Base-by-base conservation (phyloP, 2,329 filamentous ascomycete species). In the Cladosporium sp. region DNA sequence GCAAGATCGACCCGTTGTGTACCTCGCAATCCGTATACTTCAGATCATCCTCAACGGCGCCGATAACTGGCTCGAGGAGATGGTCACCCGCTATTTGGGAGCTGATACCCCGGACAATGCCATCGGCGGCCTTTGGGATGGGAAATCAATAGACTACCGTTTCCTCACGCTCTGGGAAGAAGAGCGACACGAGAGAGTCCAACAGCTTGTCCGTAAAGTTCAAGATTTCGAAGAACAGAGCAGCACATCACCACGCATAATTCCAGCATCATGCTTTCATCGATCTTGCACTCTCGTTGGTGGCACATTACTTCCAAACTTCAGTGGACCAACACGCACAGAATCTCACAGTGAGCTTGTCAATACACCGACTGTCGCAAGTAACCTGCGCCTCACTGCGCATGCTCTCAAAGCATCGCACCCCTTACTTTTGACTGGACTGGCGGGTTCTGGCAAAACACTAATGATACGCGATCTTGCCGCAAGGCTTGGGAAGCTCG, bases 391-490 rank as follows among this genome's bases (percentile, higher is more conserved):
- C 67, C 78, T 73, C 11, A 81, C 97, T 58, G 88, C 89, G 2
- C 74, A 75, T 28, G 82, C 87, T 49, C 77, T 99, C 30, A 86
- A 88, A 45, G 79, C 80, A 3, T 72, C 83, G 1, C 85, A 86
- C 0, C 91, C 95, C 0, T 80, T 97, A 37, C 79, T 99, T 19
- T 80, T 99, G 4, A 85, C 91, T 63, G 94, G 94, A 1, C 78
- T 90, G 14, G 84, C 93, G 7, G 93, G 95, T 19, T 89, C 89
- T 34, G 94, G 94, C 52, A 99, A 99, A 78, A 97, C 94, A 0
- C 86, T 90, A 0, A 75, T 96, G 19, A 84, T 95, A 14, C 88
- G 90, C 64, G 88, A 97, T 71, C 83, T 93, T 61, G 92, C 93
- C 22, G 84, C 84, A 67, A 84, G 88, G 65, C 83, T 97, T 58